Evolutionary conservation across 768 basidiomycete species (phyloP), one percentile per base, ranked within the genome.

Genomic region (Macrocybe gigantea): DNA sequence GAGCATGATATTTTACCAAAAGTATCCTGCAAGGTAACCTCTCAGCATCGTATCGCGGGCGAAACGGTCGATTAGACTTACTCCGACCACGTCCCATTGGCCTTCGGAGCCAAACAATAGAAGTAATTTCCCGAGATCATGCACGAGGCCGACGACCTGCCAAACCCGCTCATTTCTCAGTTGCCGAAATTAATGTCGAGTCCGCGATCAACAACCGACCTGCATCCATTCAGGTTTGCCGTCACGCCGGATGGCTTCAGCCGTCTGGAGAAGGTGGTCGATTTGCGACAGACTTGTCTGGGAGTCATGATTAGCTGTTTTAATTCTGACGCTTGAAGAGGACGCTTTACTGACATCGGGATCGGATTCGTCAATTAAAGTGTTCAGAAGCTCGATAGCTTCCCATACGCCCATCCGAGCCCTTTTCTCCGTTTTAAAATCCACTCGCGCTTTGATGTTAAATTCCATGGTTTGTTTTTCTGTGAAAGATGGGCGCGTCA

Each of bases 51-150:
- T 35, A 22, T 32, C 41, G 13, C 22, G 41, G 33, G 36, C 14
- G 38, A 47, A 39, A 44, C 9, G 41, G 37, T 6, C 33, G 33
- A 56, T 9, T 45, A 39, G 38, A 73, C 73, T 57, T 65, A 87
- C 87, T 43, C 92, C 93, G 29, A 95, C 93, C 42, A 94, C 92
- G 53, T 93, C 92, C 93, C 93, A 95, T 67, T 94, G 92, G 5
- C 92, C 92, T 61, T 89, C 73, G 2, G 88, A 87, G 30, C 83
- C 87, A 60, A 91, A 92, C 53, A 94, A 74, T 62, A 83, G 79
- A 10, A 94, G 66, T 5, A 95, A 75, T 63, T 95, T 95, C 46
- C 93, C 93, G 41, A 94, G 79, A 64, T 94, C 92, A 58, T 94
- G 92, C 36, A 93, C 76, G 13, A 93, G 77, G 3, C 91, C 91